Evolutionary conservation across 305 asterid species (phyloP), one percentile per base, ranked within the genome.

Genomic region (Fraxinus nigra): DNA sequence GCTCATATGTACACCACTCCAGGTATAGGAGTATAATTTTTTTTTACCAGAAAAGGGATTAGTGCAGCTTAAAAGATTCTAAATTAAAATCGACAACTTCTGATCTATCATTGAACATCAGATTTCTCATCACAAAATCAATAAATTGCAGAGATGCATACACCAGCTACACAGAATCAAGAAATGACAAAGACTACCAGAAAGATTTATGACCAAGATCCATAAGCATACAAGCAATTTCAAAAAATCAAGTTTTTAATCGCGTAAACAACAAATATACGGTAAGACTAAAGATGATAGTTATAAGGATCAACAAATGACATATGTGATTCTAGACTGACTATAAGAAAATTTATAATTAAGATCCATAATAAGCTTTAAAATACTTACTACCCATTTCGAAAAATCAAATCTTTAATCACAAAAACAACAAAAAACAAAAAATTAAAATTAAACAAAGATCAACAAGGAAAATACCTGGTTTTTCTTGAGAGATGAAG

Each of bases 401-500:
- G 14, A 69, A 69, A 65, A 11, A 67, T 67, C 18, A 69, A 11
- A 48, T 13, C 78, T 40, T 67, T 28, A 24, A 26, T 56, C 22
- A 13, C 13, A 8, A 76, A 74, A 63, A 20, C 59, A 78, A 24
- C 3, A 72, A 76, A 61, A 4, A 38, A 35, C 10, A 34, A 33
- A 77, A 54, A 5, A 54, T 1, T 0, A 18, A 51, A 51, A 16
- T 18, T 28, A 0, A 20, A 13, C 0, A 43, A 22, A 82, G 87
- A 88, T 81, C 82, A 82, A 65, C 32, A 48, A 84, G 82, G 77
- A 24, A 11, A 81, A 75, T 67, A 93, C 98, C 97, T 92, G 93
- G 46, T 85, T 92, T 28, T 84, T 91, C 87, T 88, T 93, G 81
- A 89, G 78, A 3, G 95, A 87, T 92, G 87, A 87, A 14, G 95